These are phyloP conservation scores for Cladosporium colombiae DNA, from an alignment of 2,329 filamentous ascomycete species.

Conservation along the genomic window DNA sequence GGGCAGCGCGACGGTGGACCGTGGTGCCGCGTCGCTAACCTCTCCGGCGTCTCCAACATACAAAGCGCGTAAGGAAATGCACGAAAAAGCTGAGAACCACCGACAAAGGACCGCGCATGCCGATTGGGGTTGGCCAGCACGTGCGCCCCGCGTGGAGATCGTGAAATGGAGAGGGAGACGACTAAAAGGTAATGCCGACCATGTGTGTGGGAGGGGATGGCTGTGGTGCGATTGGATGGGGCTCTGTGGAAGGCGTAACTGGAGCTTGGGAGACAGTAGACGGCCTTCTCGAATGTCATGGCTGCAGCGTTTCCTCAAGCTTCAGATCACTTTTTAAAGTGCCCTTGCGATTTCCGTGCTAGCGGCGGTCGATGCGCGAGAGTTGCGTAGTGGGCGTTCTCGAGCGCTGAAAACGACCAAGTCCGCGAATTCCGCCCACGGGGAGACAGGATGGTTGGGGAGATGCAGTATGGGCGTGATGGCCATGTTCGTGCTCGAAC, in stretches of 20 bases:
- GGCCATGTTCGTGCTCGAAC: no score
- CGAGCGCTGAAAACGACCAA: slow-evolving; percentile 1
- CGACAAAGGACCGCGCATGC: slow-evolving; percentile 13
- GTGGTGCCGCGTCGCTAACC: not conserved
- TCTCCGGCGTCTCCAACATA: slow-evolving; percentile 7
- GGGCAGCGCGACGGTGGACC: not conserved
- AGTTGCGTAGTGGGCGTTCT: not conserved
- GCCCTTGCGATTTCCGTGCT: not conserved
- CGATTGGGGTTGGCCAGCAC: slow-evolving; percentile 13
- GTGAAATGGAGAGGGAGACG: not conserved
- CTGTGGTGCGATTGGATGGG: not conserved
- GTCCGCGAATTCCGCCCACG: not conserved
- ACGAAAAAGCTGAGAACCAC: not conserved
- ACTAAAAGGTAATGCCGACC: not conserved
- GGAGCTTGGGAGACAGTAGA: not conserved
- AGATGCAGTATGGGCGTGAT: not conserved
- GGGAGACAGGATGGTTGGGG: not conserved
- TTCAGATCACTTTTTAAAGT: not conserved
- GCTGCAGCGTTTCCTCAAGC: not conserved
- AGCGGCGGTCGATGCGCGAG: not conserved
- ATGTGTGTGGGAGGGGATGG: not conserved
- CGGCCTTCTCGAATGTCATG: not conserved
- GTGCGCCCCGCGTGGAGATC: slow-evolving; percentile 19
- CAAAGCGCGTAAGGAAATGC: not conserved
- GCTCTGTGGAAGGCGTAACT: not conserved